A percentile compares a stretch with the other conserved stretches of the same genome.
These are phyloP conservation scores for Hyphodiscus sp. DNA, from an alignment of 2,329 filamentous ascomycete species.

Conservation along the genomic window DNA sequence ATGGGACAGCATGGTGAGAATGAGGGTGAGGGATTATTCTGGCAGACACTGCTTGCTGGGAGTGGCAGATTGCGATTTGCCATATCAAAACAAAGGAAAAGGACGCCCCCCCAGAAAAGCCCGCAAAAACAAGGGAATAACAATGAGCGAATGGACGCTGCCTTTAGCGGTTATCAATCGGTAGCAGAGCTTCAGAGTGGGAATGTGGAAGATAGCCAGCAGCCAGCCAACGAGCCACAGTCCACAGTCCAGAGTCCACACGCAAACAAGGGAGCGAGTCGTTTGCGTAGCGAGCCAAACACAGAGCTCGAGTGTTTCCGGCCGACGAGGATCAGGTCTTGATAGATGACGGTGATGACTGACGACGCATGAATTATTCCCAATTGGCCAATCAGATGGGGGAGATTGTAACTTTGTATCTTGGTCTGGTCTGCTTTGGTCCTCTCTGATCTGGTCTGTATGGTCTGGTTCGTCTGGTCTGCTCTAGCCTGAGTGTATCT, in stretches of 20 bases:
- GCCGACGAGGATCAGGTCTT: background rate
- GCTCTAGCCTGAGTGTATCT: too few species aligned
- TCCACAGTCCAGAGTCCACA: too few species aligned
- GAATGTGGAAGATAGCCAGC: background rate
- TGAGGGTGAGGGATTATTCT: too few species aligned
- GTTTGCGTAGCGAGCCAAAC: background rate
- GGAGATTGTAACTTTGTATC: background rate
- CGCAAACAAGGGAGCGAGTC: too few species aligned
- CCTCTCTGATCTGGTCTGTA: too few species aligned
- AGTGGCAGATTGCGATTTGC: background rate
- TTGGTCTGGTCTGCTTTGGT: too few species aligned
- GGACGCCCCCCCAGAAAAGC: slow-evolving; percentile 4
- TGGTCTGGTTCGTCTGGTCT: too few species aligned
- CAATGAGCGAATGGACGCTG: background rate
- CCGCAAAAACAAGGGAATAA: slow-evolving; percentile 1
- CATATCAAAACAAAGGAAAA: background rate
- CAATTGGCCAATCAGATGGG: background rate
- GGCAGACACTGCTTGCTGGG: background rate
- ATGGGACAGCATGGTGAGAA: slow-evolving; percentile 1
- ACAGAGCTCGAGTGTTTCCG: background rate
- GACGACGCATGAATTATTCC: too few species aligned
- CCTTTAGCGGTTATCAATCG: background rate
- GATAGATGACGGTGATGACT: background rate
- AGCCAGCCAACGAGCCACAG: too few species aligned
- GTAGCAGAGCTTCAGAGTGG: slow-evolving; percentile 2